Base-by-base conservation (phyloP, 169 alveolate genomes). In the Cryptosporidium meleagridis region DNA sequence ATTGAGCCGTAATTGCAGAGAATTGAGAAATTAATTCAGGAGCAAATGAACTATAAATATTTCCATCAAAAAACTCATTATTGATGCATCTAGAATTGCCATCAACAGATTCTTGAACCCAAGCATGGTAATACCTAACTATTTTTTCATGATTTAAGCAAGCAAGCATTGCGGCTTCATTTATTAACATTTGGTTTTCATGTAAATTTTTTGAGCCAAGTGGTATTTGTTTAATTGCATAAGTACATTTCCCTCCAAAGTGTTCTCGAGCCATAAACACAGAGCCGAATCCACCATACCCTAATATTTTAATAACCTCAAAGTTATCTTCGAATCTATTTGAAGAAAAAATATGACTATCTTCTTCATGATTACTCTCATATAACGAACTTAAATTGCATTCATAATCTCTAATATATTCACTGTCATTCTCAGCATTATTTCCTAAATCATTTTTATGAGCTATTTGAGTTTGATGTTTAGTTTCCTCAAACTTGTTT, bases 221-320 rank as follows among this genome's bases (percentile, higher is more conserved):
- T 85, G 86, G 92, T 67, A 94, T 94, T 62, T 93, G 95, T 70
- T 94, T 94, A 71, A 94, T 72, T 33, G 97, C 97, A 75, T 94
- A 94, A 10, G 75, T 75, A 41, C 93, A 91, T 37, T 93, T 91
- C 35, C 93, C 94, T 85, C 95, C 86, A 45, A 70, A 71, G 21
- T 87, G 71, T 53, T 87, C 92, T n/a, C 89, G 59, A 80, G 92
- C 97, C 93, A 93, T 93, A 84, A 93, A 92, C 44, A 94, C 97
- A 61, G 95, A 94, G 0, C 97, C 97, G 75, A 94, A 94, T 4
- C 96, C 94, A 31, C 97, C 97, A 62, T 93, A 94, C 0, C 97
- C 97, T 69, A 94, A 70, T 18, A 94, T 86, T 62, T 91, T 75
- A 71, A 94, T 94, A 44, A 94, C 94, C 53, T 85, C 91, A 70